phyloP scores from a whole-genome alignment of 73 alveolate genomes.

The Effrenium voratum region DNA sequence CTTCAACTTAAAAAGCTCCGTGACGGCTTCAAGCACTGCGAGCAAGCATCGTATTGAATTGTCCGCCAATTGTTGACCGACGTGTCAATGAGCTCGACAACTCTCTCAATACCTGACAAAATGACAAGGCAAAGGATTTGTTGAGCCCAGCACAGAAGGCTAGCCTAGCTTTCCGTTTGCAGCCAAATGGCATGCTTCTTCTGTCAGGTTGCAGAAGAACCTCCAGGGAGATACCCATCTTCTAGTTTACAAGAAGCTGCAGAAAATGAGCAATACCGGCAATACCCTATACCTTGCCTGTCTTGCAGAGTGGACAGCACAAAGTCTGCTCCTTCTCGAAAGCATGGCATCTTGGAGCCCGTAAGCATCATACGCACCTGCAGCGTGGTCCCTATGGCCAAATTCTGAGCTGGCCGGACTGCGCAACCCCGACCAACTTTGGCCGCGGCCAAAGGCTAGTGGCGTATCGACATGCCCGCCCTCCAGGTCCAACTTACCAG shows the following conservation, averaged over 20 bases:
- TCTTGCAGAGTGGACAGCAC: constrained; percentile 92
- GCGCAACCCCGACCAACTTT: no score
- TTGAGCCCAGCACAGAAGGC: no score
- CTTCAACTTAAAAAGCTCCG: no score
- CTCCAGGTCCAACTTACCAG: no score
- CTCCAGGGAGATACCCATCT: neutral
- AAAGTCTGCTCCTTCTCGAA: constrained; percentile 94
- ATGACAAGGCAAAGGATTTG: no score
- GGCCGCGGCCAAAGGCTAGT: no score
- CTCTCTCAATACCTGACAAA: constrained; percentile 46
- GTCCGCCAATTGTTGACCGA: constrained; percentile 97
- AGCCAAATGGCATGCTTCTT: constrained; percentile 60
- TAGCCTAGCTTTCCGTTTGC: no score
- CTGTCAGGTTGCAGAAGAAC: constrained; percentile 82
- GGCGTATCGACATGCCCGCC: no score
- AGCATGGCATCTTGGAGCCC: constrained; percentile 95
- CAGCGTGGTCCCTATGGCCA: no score
- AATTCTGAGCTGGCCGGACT: no score
- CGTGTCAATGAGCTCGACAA: constrained; percentile 95
- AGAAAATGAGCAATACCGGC: no score
- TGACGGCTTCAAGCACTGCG: neutral
- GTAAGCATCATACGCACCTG: constrained; percentile 95
- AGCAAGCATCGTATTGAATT: constrained; percentile 94
- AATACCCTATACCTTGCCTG: constrained; percentile 16
- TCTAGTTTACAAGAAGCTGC: neutral